These are phyloP conservation scores for Penicillium silybi DNA, from an alignment of 495 filamentous ascomycete species.

Conservation along the genomic window DNA sequence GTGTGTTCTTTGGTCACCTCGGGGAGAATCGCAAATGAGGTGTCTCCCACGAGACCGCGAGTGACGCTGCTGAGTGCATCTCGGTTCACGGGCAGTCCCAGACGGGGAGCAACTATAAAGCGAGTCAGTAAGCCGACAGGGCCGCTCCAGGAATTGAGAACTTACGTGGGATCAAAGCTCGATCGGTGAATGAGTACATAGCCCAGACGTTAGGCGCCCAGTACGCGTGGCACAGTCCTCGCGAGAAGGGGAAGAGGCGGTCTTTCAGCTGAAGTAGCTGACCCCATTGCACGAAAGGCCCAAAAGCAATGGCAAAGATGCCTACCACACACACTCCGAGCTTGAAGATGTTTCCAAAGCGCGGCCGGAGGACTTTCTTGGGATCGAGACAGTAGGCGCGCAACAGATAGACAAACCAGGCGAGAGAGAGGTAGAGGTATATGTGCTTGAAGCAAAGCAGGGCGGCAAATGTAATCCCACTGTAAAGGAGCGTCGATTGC, in stretches of 20 bases:
- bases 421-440: slow-evolving; percentile 93
- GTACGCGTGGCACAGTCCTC: slow-evolving; percentile 93
- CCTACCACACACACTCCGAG: slow-evolving; percentile 67
- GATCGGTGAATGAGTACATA: slow-evolving; percentile 88
- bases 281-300: slow-evolving; percentile 78
- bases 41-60: slow-evolving; percentile 90
- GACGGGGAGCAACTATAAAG: slow-evolving; percentile 65
- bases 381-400: slow-evolving; percentile 83
- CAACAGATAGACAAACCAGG: slow-evolving; percentile 91
- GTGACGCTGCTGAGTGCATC: slow-evolving; percentile 84
- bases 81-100: slow-evolving; percentile 67
- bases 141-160: not conserved
- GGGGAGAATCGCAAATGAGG: slow-evolving; percentile 87
- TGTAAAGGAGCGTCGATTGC: slow-evolving; percentile 68
- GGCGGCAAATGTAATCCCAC: slow-evolving; percentile 76
- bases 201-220: slow-evolving; percentile 99
- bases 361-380: slow-evolving; percentile 70
- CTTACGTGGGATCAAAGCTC: slow-evolving; percentile 74
- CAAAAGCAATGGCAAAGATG: slow-evolving; percentile 82
- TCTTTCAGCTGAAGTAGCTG: slow-evolving; percentile 86
- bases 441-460: slow-evolving; percentile 96
- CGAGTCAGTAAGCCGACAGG: slow-evolving; percentile 19
- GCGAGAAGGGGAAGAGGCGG: slow-evolving; percentile 87
- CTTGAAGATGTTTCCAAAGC: slow-evolving; percentile 74
- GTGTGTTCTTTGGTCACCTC: slow-evolving; percentile 75